Evolutionary conservation across 371 early-diverging fungal species (phyloP).

Genomic region (Quaeritorhiza haematococci): DNA sequence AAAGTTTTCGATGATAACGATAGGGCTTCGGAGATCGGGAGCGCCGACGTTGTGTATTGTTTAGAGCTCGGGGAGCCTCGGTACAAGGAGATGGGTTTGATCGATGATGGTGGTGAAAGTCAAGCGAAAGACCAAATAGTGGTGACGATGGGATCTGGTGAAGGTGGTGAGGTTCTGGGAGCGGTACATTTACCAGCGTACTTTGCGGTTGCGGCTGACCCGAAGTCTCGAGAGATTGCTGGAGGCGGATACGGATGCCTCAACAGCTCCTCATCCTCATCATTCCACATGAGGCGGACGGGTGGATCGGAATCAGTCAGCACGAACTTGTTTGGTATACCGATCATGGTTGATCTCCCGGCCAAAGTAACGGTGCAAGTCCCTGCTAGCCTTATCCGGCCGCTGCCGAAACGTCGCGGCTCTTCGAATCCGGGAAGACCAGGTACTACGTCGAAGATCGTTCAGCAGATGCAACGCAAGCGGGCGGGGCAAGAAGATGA

Average conservation of each 20-base stretch:
- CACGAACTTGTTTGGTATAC: constrained; percentile 24
- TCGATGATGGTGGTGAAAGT: too few species aligned
- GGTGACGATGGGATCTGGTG: not conserved
- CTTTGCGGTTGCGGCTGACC: not conserved
- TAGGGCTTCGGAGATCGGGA: constrained; percentile 50
- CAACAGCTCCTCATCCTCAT: too few species aligned
- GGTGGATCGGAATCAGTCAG: not conserved
- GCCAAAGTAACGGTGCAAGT: constrained; percentile 4
- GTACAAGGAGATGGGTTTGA: constrained; percentile 3
- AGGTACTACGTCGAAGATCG: too few species aligned
- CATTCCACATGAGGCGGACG: not conserved
- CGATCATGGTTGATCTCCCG: constrained; percentile 28
- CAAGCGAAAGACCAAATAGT: not conserved
- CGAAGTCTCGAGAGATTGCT: too few species aligned
- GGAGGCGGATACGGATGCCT: too few species aligned
- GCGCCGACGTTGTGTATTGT: constrained; percentile 59
- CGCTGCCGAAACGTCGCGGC: too few species aligned
- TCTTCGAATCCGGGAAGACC: too few species aligned
- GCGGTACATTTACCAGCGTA: constrained; percentile 17
- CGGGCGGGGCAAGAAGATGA: too few species aligned
- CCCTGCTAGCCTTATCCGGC: not conserved
- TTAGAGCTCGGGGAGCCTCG: constrained; percentile 56
- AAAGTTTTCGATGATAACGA: constrained; percentile 60
- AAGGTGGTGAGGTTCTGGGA: constrained; percentile 2
- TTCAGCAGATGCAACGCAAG: too few species aligned